A percentile compares a stretch with the other conserved stretches of the same genome.
These are phyloP conservation scores for Cordyceps cateniannulata DNA, from an alignment of 2,329 filamentous ascomycete species.

Conservation along the genomic window DNA sequence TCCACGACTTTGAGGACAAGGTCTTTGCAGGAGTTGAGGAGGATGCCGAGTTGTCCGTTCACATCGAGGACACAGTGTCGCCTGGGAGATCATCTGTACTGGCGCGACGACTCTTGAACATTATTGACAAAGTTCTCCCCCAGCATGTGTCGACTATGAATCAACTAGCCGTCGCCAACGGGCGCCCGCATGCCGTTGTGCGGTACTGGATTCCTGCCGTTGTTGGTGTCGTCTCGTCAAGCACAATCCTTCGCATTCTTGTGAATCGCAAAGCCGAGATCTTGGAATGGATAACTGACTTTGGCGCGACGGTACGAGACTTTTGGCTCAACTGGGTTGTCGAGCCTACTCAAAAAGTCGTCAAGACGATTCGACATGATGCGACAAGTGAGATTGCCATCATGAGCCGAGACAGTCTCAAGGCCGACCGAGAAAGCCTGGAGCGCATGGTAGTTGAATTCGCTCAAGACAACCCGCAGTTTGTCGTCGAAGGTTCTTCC, in stretches of 20 bases:
- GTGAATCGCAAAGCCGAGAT: constrained; percentile 71
- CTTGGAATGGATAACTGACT: constrained; percentile 68
- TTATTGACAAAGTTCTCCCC: constrained; percentile 65
- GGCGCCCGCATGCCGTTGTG: constrained; percentile 66
- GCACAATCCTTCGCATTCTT: constrained; percentile 75
- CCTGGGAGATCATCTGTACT: constrained; percentile 51
- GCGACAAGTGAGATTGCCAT: constrained; percentile 90
- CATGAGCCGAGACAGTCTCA: constrained; percentile 88
- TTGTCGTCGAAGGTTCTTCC: constrained; percentile 40
- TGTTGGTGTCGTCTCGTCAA: constrained; percentile 70
- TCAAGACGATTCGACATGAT: constrained; percentile 90
- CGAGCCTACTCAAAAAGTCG: constrained; percentile 72
- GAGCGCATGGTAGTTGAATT: constrained; percentile 99
- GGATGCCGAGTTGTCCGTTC: constrained; percentile 51
- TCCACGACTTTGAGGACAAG: constrained; percentile 58
- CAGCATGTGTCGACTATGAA: constrained; percentile 54
- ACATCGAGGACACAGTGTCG: constrained; percentile 39
- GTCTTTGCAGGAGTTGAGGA: constrained; percentile 58
- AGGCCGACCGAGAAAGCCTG: constrained; percentile 82
- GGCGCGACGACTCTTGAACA: constrained; percentile 58
- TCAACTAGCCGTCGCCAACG: constrained; percentile 55
- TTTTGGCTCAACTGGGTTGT: constrained; percentile 98
- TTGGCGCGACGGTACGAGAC: constrained; percentile 73
- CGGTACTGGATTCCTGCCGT: constrained; percentile 84
- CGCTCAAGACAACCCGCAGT: constrained; percentile 70